Conservation (phyloP, 352 stramenopile species). For the Globisporangium carolinianum region DNA sequence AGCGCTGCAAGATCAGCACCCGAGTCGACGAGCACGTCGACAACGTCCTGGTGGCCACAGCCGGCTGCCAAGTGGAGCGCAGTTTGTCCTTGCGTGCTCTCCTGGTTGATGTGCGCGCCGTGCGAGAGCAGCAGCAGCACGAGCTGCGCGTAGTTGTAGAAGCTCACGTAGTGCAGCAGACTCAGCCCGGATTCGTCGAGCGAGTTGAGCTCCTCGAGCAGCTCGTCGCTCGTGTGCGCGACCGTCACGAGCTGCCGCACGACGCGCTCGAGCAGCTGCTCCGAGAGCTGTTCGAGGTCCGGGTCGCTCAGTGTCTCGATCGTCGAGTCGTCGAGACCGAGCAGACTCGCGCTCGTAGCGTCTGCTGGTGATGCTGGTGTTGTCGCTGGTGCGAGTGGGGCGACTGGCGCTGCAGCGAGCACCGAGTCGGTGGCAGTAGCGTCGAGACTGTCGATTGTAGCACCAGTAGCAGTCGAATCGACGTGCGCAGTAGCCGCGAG, state of each 20-base stretch:
- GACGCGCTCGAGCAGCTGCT: slow-evolving; percentile 78
- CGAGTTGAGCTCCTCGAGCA: slow-evolving; percentile 84
- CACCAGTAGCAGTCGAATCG: slow-evolving; percentile 1
- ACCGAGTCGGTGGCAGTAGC: neutral
- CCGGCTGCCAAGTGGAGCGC: slow-evolving; percentile 79
- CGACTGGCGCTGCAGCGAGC: too few species aligned
- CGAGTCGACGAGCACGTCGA: slow-evolving; percentile 53
- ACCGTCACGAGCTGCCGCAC: slow-evolving; percentile 76
- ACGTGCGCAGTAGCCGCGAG: too few species aligned
- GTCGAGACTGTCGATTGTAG: neutral
- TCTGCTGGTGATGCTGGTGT: neutral
- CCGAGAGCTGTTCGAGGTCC: slow-evolving; percentile 70
- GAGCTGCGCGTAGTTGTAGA: slow-evolving; percentile 83
- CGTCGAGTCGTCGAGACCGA: slow-evolving; percentile 45
- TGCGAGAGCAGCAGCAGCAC: slow-evolving; percentile 74
- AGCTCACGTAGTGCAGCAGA: slow-evolving; percentile 86
- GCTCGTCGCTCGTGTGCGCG: slow-evolving; percentile 68
- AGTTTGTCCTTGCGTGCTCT: slow-evolving; percentile 77
- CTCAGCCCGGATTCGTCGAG: slow-evolving; percentile 82
- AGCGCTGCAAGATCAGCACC: slow-evolving; percentile 49
- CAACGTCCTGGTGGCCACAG: slow-evolving; percentile 61
- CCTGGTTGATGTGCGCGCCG: slow-evolving; percentile 78
- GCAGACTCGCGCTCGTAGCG: slow-evolving; percentile 4
- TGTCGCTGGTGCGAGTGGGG: neutral
- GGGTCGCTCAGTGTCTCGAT: slow-evolving; percentile 76